A percentile compares a stretch with the other conserved stretches of the same genome.
These are phyloP conservation scores for Albugo laibachii DNA, from an alignment of 352 stramenopile genomes.

Conservation along the genomic window DNA sequence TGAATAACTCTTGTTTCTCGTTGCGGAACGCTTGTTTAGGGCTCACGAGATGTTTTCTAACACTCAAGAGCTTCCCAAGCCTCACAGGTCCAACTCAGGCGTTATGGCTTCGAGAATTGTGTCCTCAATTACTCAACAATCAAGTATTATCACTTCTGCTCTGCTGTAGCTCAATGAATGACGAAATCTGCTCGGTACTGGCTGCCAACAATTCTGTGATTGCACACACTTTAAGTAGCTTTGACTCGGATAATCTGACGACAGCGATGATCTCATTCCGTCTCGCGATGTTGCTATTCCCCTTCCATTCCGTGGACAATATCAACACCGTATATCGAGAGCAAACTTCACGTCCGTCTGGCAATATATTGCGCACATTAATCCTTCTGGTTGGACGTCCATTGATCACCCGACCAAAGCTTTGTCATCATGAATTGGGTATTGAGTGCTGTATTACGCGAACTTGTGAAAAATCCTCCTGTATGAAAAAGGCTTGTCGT, in stretches of 20 bases:
- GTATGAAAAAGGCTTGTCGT: conserved; percentile 26
- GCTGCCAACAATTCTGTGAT: conserved; percentile 30
- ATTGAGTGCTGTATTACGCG: conserved; percentile 41
- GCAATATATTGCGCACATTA: conserved; percentile 29
- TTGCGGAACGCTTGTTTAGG: too few relatives aligned
- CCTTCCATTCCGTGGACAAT: conserved; percentile 44
- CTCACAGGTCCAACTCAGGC: background rate
- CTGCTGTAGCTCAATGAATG: conserved; percentile 37
- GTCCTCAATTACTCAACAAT: conserved; percentile 49
- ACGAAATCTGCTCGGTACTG: conserved; percentile 38
- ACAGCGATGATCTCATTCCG: conserved; percentile 58
- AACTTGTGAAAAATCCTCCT: conserved; percentile 44
- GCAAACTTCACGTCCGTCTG: conserved; percentile 7
- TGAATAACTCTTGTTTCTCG: too few relatives aligned
- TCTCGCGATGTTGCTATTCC: conserved; percentile 71
- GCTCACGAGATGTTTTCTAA: too few relatives aligned
- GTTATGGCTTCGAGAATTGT: conserved; percentile 8
- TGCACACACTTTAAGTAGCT: conserved; percentile 34
- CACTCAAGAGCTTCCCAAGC: conserved; percentile 1
- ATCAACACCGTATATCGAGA: conserved; percentile 46
- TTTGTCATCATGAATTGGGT: conserved; percentile 66
- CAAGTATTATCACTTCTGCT: conserved; percentile 61
- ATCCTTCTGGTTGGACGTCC: conserved; percentile 45
- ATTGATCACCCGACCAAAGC: conserved; percentile 31
- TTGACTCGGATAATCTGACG: conserved; percentile 35